Base-by-base conservation (phyloP, 2,329 filamentous ascomycete genomes). In the Colletotrichum costaricense region DNA sequence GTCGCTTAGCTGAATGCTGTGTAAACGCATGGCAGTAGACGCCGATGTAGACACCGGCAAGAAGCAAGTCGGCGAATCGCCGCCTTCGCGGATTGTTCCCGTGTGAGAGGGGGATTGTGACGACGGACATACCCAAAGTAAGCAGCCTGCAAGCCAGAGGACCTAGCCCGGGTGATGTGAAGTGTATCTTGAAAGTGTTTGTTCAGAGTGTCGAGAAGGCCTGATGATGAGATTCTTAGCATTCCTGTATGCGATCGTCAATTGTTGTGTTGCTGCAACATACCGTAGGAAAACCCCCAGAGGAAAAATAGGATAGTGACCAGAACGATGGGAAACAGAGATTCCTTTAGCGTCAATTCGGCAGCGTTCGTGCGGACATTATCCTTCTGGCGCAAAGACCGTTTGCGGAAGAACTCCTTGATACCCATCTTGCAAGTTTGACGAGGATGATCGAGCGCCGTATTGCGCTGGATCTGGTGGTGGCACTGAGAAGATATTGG, bases 341-440 rank as follows among this genome's bases (percentile, higher is more conserved):
- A 94, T 78, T 93, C 87, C 65, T 90, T 86, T 35, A 94, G 80
- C 0, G 91, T 93, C 74, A 94, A 84, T 80, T 93, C 83, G 9
- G 85, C 84, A 1, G 85, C 85, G 62, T 78, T 82, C 19, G 85
- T 87, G 57, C 82, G 79, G 73, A 80, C 78, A 65, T 81, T 76
- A 69, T 87, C 84, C 67, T 83, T 81, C 73, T 84, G 83, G 74
- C 82, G 84, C 75, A 87, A 83, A 57, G 86, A 85, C 52, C 86
- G 83, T 59, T 80, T 80, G 78, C 82, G 83, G 78, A 87, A 75
- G 76, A 87, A 88, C 26, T 82, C 80, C 55, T 83, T 85, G 76
- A 84, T 77, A 22, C 82, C 82, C 87, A 88, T 88, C 11, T 24
- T 52, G 16, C 22, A 35, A n/a, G 46, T 19, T 14, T 22, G 14